phyloP scores from a whole-genome alignment of 2,329 filamentous ascomycete genomes.

The Colletotrichum theobromicola region DNA sequence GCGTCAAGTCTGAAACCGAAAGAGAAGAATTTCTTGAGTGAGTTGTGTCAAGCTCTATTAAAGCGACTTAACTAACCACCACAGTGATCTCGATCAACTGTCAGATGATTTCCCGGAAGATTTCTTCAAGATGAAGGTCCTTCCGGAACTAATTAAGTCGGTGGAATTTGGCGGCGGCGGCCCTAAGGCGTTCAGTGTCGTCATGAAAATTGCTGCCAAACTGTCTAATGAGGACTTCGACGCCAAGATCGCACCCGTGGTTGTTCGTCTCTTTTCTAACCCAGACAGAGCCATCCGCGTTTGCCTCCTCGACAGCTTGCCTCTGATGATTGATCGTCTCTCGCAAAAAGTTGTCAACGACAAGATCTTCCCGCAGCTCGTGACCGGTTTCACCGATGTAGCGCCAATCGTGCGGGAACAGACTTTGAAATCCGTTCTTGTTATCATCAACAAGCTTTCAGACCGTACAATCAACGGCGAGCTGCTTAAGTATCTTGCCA shows the following conservation, averaged over 20 bases:
- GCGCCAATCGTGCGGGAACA: slow-evolving; percentile 94
- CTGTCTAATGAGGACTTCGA: slow-evolving; percentile 91
- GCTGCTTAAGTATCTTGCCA: slow-evolving; percentile 86
- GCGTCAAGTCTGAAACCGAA: slow-evolving; percentile 84
- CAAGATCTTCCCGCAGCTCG: slow-evolving; percentile 94
- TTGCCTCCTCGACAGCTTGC: slow-evolving; percentile 86
- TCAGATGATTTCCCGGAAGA: slow-evolving; percentile 96
- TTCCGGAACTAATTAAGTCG: slow-evolving; percentile 95
- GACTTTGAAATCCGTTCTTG: slow-evolving; percentile 91
- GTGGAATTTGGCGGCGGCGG: slow-evolving; percentile 98
- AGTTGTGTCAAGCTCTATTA: slow-evolving; percentile 29
- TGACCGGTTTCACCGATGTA: slow-evolving; percentile 92
- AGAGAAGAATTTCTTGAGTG: slow-evolving; percentile 82
- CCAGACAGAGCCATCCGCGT: slow-evolving; percentile 93
- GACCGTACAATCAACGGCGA: slow-evolving; percentile 95
- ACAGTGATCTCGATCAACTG: slow-evolving; percentile 79
- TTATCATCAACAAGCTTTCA: slow-evolving; percentile 86
- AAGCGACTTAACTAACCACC: slow-evolving; percentile 25
- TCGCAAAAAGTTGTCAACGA: slow-evolving; percentile 91
- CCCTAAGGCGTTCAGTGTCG: slow-evolving; percentile 84
- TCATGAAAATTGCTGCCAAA: slow-evolving; percentile 90
- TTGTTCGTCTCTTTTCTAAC: slow-evolving; percentile 86
- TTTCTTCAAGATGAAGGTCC: slow-evolving; percentile 96
- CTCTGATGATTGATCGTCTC: slow-evolving; percentile 88
- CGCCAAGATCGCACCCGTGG: slow-evolving; percentile 79